phyloP scores from a whole-genome alignment of 345 rosid species.

The Gynandropsis gynandra region DNA sequence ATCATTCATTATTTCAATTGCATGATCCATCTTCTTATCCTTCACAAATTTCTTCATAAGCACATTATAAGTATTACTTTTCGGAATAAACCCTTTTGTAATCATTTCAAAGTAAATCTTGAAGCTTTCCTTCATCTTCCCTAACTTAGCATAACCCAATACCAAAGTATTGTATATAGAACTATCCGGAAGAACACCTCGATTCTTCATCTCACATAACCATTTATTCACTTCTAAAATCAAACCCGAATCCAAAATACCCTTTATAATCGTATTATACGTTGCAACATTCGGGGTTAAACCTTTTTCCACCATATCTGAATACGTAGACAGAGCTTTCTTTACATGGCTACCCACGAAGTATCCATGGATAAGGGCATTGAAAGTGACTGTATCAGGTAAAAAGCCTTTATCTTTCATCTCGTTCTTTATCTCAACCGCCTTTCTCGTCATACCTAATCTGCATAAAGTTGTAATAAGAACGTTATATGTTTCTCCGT shows the following conservation, averaged over 20 bases:
- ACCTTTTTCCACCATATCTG: conserved; percentile 48
- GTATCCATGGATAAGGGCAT: conserved; percentile 66
- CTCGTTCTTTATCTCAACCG: conserved; percentile 41
- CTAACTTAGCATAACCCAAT: conserved; percentile 61
- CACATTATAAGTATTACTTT: conserved; percentile 67
- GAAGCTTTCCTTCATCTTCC: conserved; percentile 57
- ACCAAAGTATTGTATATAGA: conserved; percentile 60
- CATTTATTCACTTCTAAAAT: conserved; percentile 44
- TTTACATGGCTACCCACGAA: conserved; percentile 45
- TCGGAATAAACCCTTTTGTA: conserved; percentile 60
- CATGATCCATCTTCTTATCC: conserved; percentile 69
- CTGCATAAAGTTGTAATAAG: conserved; percentile 60
- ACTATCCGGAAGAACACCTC: conserved; percentile 50
- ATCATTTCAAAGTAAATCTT: conserved; percentile 72
- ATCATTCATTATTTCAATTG: conserved; percentile 67
- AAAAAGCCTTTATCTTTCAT: conserved; percentile 49
- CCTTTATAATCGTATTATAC: conserved; percentile 60
- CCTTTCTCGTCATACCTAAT: conserved; percentile 70
- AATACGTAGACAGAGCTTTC: conserved; percentile 44
- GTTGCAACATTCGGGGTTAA: conserved; percentile 51
- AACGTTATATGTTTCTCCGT: conserved; percentile 48
- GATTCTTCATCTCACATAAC: conserved; percentile 49
- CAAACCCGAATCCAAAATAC: conserved; percentile 44
- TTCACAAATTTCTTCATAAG: conserved; percentile 57
- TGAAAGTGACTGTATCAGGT: conserved; percentile 51